A percentile compares a stretch with the other conserved stretches of the same genome.
phyloP scores from a whole-genome alignment of 2,329 filamentous ascomycete species.

The Dothistroma septosporum region DNA sequence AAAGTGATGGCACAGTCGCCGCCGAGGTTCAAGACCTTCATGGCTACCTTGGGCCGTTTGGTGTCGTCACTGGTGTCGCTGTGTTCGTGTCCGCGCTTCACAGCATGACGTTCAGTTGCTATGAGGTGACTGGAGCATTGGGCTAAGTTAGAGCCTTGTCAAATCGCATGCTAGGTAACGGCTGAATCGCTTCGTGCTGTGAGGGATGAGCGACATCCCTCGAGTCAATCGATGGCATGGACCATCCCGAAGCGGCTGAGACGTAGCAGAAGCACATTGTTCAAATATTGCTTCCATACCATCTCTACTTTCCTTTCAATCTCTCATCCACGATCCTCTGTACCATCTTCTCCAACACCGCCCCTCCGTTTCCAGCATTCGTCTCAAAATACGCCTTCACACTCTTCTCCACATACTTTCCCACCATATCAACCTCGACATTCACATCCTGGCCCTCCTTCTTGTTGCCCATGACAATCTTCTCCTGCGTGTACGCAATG shows the following conservation, averaged over 20 bases:
- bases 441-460: constrained; percentile 77
- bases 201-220: not conserved
- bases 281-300: not conserved
- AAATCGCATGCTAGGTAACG: not conserved
- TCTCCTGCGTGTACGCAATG: constrained; percentile 92
- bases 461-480: constrained; percentile 78
- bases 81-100: not conserved
- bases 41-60: not conserved
- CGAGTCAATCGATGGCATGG: not conserved
- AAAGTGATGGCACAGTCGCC: not conserved
- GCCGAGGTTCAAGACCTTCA: not conserved
- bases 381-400: constrained; percentile 72
- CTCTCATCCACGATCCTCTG: constrained; percentile 70
- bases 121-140: not conserved
- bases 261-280: not conserved
- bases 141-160: not conserved
- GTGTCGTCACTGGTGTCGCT: not conserved
- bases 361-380: constrained; percentile 46
- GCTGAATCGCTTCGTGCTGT: not conserved
- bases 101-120: not conserved
- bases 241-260: not conserved
- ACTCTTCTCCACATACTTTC: constrained; percentile 86
- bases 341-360: constrained; percentile 51
- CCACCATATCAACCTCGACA: constrained; percentile 85
- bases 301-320: constrained; percentile 36